Evolutionary conservation across 2,329 filamentous ascomycete species (phyloP).

Genomic region (Metarhizium humberi): DNA sequence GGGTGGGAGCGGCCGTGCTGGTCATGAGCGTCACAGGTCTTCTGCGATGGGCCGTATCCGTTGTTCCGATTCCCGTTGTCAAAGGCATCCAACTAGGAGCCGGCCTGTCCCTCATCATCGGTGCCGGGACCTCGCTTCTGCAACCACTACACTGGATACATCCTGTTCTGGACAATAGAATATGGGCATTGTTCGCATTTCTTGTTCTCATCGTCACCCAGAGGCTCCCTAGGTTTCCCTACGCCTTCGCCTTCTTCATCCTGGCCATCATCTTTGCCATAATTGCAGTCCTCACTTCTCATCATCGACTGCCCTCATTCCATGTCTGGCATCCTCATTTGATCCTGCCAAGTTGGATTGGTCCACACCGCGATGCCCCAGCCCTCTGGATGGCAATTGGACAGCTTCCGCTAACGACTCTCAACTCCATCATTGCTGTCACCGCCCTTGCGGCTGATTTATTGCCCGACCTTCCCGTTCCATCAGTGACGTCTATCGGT

Average conservation of each 20-base stretch:
- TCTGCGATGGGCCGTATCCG: constrained; percentile 61
- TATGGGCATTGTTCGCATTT: constrained; percentile 71
- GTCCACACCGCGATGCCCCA: constrained; percentile 15
- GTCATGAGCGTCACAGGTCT: constrained; percentile 71
- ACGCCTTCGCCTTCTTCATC: constrained; percentile 64
- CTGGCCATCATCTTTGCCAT: constrained; percentile 59
- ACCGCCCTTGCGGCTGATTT: constrained; percentile 70
- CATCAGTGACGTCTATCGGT: constrained; percentile 68
- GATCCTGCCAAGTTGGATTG: constrained; percentile 24
- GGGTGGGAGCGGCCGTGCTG: constrained; percentile 65
- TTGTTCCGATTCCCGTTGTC: constrained; percentile 77
- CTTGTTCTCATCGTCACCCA: constrained; percentile 60
- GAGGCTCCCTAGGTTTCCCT: constrained; percentile 59
- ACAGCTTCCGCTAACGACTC: constrained; percentile 80
- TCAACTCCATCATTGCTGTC: constrained; percentile 89
- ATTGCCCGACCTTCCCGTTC: constrained; percentile 56
- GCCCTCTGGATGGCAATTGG: constrained; percentile 59
- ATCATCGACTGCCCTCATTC: constrained; percentile 38
- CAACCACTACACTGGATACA: constrained; percentile 58
- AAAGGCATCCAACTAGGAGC: constrained; percentile 94
- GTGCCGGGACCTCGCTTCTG: constrained; percentile 62
- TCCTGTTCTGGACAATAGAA: constrained; percentile 65
- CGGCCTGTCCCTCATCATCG: constrained; percentile 72
- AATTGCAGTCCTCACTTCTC: constrained; percentile 22
- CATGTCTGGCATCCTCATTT: constrained; percentile 51